phyloP scores from a whole-genome alignment of 1,284 basidiomycete species.

The Trametes pubescens region DNA sequence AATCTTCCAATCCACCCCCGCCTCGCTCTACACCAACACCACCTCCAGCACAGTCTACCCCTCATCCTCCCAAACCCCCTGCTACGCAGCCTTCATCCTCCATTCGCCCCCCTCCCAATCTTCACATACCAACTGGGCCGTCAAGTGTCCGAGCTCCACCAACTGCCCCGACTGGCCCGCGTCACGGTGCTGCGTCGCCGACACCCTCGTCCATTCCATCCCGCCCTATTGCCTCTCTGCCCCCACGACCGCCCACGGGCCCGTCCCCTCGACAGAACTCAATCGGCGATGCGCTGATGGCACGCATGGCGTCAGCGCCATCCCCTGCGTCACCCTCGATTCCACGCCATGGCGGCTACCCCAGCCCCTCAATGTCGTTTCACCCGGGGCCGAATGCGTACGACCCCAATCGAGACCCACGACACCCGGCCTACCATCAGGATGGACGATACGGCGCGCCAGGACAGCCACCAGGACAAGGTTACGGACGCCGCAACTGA shows the following conservation, averaged over 20 bases:
- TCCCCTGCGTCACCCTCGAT: background rate
- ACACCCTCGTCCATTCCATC: background rate
- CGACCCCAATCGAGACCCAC: conserved; percentile 10
- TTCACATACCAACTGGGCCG: background rate
- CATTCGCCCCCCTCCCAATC: conserved; percentile 4
- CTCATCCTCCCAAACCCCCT: background rate
- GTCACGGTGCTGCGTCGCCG: background rate
- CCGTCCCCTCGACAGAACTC: conserved; percentile 8
- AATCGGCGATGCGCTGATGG: conserved; percentile 21
- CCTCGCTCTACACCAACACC: background rate
- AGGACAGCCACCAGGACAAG: background rate
- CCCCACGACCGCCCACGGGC: background rate
- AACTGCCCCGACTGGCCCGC: conserved; percentile 12
- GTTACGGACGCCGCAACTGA: background rate
- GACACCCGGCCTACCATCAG: background rate
- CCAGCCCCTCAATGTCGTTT: conserved; percentile 8
- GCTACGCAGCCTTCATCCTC: background rate
- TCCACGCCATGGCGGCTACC: background rate
- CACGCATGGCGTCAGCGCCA: conserved; percentile 17
- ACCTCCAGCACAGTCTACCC: background rate
- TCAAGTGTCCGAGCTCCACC: conserved; percentile 5
- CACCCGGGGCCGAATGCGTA: conserved; percentile 8
- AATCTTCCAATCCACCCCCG: background rate
- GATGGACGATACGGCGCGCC: background rate
- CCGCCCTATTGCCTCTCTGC: background rate